Conservation (phyloP, 495 filamentous ascomycete species). For the Penicillium daleae region DNA sequence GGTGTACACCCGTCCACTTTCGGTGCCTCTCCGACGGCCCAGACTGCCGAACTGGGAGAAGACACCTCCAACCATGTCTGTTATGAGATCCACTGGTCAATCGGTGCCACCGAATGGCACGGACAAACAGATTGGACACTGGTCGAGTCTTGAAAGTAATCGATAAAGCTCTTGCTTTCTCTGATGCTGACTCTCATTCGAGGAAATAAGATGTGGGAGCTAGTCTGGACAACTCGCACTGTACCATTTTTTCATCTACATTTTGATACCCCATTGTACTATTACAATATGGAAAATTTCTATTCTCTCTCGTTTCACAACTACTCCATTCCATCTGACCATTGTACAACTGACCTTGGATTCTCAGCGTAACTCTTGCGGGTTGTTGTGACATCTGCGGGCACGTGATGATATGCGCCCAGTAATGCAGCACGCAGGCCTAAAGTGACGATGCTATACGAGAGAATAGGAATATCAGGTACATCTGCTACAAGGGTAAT, state of each 20-base stretch:
- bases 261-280: slow-evolving; percentile 27
- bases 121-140: neutral
- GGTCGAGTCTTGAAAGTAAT: neutral
- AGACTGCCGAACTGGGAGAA: neutral
- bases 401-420: slow-evolving; percentile 1
- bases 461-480: neutral
- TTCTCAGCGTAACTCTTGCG: neutral
- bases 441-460: neutral
- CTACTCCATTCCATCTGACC: neutral
- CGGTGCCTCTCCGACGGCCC: neutral
- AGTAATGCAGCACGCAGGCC: neutral
- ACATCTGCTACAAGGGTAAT: neutral
- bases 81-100: neutral
- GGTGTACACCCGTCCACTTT: slow-evolving; percentile 6
- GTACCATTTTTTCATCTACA: neutral
- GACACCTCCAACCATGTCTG: neutral
- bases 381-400: neutral
- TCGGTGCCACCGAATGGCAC: neutral
- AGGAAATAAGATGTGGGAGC: neutral
- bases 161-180: neutral
- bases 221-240: neutral
- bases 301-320: neutral
- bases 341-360: neutral
- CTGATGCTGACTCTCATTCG: neutral
- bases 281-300: slow-evolving; percentile 11